Conservation (phyloP, 2,329 filamentous ascomycete genomes). For the Sarocladiaceae sp. region DNA sequence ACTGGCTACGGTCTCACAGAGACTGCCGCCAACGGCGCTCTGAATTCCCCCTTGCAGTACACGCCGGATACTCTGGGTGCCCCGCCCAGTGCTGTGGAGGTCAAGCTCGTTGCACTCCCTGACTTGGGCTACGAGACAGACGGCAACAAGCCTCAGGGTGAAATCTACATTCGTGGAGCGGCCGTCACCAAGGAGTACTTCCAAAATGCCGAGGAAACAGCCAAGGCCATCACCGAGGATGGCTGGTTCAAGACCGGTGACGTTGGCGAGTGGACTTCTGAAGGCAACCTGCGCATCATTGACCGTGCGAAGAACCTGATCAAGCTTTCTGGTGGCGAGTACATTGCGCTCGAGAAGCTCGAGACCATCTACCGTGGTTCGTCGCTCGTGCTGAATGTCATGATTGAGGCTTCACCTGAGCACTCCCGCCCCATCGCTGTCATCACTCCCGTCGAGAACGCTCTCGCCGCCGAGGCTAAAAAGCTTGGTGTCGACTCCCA, state of each 20-base stretch:
- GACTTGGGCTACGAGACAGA: conserved; percentile 81
- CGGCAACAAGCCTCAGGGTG: conserved; percentile 69
- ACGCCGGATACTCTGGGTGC: conserved; percentile 72
- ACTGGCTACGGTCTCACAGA: conserved; percentile 92
- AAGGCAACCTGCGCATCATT: conserved; percentile 79
- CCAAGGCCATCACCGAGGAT: conserved; percentile 68
- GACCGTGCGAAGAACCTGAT: conserved; percentile 98
- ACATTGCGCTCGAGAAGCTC: conserved; percentile 93
- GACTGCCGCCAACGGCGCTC: conserved; percentile 76
- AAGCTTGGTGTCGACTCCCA: conserved; percentile 59
- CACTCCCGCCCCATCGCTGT: conserved; percentile 77
- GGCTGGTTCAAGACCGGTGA: conserved; percentile 98
- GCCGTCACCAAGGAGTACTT: conserved; percentile 74
- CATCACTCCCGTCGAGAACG: conserved; percentile 62
- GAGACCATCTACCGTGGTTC: conserved; percentile 83
- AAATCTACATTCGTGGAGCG: conserved; percentile 81
- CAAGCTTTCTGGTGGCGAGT: conserved; percentile 92
- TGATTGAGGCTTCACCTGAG: conserved; percentile 72
- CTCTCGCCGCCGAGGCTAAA: conserved; percentile 52
- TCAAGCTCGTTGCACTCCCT: conserved; percentile 86
- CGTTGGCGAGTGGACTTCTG: conserved; percentile 78
- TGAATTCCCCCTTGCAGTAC: conserved; percentile 81
- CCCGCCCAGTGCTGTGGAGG: conserved; percentile 68
- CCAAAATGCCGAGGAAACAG: conserved; percentile 79
- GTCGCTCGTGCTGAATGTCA: conserved; percentile 76